A percentile compares a stretch with the other conserved stretches of the same genome.
phyloP scores from a whole-genome alignment of 495 filamentous ascomycete species.

The Chaetomium cochliodes region DNA sequence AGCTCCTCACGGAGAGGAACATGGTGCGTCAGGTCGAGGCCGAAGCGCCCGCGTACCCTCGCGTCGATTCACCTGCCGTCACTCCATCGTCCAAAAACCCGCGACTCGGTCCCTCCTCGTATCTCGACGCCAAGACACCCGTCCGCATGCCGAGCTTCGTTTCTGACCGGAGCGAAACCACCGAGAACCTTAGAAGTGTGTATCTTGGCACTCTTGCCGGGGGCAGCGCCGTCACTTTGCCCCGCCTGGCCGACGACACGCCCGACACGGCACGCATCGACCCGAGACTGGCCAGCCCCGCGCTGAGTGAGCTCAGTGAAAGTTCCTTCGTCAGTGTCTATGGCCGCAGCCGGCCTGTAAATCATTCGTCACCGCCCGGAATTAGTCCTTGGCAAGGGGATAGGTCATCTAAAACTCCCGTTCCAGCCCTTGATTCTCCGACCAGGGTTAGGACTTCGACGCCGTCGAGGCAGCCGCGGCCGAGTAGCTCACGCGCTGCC shows the following conservation, averaged over 20 bases:
- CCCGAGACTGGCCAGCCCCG: slow-evolving; percentile 55
- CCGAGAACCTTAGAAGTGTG: slow-evolving; percentile 63
- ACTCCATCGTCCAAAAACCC: slow-evolving; percentile 26
- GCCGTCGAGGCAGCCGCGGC: slow-evolving; percentile 21
- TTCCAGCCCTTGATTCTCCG: slow-evolving; percentile 27
- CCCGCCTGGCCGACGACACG: slow-evolving; percentile 38
- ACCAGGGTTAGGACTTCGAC: slow-evolving; percentile 20
- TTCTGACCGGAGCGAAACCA: slow-evolving; percentile 59
- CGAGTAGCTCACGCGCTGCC: slow-evolving; percentile 23
- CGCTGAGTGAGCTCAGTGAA: slow-evolving; percentile 75
- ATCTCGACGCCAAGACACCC: slow-evolving; percentile 34
- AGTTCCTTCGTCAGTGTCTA: slow-evolving; percentile 73
- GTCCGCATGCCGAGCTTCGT: slow-evolving; percentile 66
- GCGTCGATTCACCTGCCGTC: slow-evolving; percentile 21
- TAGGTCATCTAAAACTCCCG: slow-evolving; percentile 25
- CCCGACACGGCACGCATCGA: slow-evolving; percentile 33
- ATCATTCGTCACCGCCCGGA: slow-evolving; percentile 27
- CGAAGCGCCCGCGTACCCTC: slow-evolving; percentile 33
- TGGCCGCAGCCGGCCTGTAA: slow-evolving; percentile 43
- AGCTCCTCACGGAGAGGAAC: slow-evolving; percentile 47
- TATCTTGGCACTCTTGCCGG: slow-evolving; percentile 51
- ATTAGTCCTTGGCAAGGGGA: slow-evolving; percentile 32
- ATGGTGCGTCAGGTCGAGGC: slow-evolving; percentile 43
- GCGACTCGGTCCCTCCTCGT: slow-evolving; percentile 19
- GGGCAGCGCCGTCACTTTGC: slow-evolving; percentile 41